Base-by-base conservation (phyloP, 163 green algal species). In the Coccomyxa subellipsoidea region DNA sequence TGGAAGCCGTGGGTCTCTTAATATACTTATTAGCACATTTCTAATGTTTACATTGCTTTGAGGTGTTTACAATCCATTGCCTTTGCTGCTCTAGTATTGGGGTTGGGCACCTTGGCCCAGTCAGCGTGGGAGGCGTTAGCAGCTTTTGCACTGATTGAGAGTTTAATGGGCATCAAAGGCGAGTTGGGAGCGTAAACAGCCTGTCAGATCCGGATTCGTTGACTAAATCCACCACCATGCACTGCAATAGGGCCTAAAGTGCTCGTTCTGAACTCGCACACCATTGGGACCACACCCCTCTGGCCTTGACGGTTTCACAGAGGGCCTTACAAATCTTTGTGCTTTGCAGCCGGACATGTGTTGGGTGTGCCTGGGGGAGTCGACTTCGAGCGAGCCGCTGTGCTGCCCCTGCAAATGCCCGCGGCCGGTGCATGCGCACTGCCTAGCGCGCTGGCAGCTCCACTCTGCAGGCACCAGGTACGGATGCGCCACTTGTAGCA, bases 291-390 rank as follows among this genome's bases (percentile, higher is more conserved):
- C n/a, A n/a, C n/a, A n/a, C n/a, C n/a, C n/a, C n/a, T n/a, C n/a
- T n/a, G n/a, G n/a, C n/a, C n/a, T n/a, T 59, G 3, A 59, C 23
- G 47, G 3, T 59, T 23, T 18, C 47, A 7, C 5, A 18, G 15
- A 59, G 47, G 15, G 47, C 47, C 3, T 7, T 59, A 18, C 47
- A 7, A 59, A 23, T 59, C 6, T 73, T 32, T 73, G 27, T 27
- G 66, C 66, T 32, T n/a, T 36, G 66, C 66, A 73, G 70, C 32
- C 32, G 70, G 70, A 77, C 32, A 31, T 40, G 70, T 77, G 70
- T 40, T 96, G 92, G 92, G 93, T 96, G 77, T 96, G 93, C 84
- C 80, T 96, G 27, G 87, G 82, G 31, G 82, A 83, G 80, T 39
- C n/a, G 7, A 71, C 31, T 0, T 0, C n/a, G 6, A 29, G n/a